These are phyloP conservation scores for Aspergillus cejpii DNA, from an alignment of 2,329 filamentous ascomycete species.

Conservation along the genomic window DNA sequence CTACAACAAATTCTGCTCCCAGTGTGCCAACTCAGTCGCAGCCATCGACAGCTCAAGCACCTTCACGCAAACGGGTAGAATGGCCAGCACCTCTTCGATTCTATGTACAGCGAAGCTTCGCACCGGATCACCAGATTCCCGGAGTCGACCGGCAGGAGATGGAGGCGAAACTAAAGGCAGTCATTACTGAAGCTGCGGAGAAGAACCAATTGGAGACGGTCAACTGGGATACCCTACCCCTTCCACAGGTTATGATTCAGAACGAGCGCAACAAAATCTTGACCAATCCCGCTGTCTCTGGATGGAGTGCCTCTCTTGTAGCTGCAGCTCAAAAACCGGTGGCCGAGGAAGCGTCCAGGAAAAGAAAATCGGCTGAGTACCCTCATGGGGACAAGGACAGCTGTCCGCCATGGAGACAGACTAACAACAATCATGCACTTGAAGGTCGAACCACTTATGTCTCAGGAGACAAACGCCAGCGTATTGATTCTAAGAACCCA, in stretches of 20 bases:
- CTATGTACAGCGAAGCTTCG: constrained; percentile 87
- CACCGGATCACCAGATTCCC: constrained; percentile 60
- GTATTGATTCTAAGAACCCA: constrained; percentile 49
- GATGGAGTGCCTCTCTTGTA: constrained; percentile 25
- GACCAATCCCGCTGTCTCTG: constrained; percentile 40
- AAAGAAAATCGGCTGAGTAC: constrained; percentile 71
- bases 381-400: constrained; percentile 47
- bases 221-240: constrained; percentile 75
- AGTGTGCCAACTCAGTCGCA: constrained; percentile 19
- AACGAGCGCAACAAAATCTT: constrained; percentile 55
- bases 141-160: constrained; percentile 63
- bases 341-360: constrained; percentile 50
- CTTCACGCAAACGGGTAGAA: constrained; percentile 52
- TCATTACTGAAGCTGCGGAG: constrained; percentile 77
- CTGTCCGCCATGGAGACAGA: constrained; percentile 67
- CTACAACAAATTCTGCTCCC: constrained; percentile 16
- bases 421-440: constrained; percentile 56
- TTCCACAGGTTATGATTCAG: constrained; percentile 78
- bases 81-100: constrained; percentile 77
- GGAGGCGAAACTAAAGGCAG: constrained; percentile 74
- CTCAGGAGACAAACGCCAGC: constrained; percentile 46
- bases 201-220: constrained; percentile 62
- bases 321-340: constrained; percentile 19
- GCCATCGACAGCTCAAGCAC: constrained; percentile 34
- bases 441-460: constrained; percentile 69